Conservation (phyloP, 2,329 filamentous ascomycete genomes). For the Verruconis gallopava region DNA sequence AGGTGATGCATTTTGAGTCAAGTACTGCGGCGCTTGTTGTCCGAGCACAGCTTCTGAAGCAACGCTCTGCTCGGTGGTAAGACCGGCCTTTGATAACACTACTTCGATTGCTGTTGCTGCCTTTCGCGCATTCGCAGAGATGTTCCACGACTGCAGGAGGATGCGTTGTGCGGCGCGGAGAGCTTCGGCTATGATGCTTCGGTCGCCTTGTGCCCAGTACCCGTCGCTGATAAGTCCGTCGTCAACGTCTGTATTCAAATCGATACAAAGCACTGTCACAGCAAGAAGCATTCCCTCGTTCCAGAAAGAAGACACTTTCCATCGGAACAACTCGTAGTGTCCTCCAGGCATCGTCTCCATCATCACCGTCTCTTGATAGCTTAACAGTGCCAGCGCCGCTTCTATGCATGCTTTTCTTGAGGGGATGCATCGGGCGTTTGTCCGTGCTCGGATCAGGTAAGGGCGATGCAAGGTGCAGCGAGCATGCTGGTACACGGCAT, state of each 20-base stretch:
- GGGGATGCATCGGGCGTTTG: slow-evolving; percentile 22
- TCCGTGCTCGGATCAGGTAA: slow-evolving; percentile 32
- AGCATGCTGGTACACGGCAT: slow-evolving; percentile 39
- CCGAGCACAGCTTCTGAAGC: too few species aligned
- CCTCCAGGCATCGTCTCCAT: slow-evolving; percentile 30
- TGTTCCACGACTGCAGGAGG: neutral
- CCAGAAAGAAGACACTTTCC: slow-evolving; percentile 33
- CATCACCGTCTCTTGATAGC: slow-evolving; percentile 37
- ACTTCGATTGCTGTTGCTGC: neutral
- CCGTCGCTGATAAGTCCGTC: neutral
- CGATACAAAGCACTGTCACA: slow-evolving; percentile 35
- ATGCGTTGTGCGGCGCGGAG: neutral
- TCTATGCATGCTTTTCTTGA: slow-evolving; percentile 35
- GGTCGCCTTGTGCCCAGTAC: neutral
- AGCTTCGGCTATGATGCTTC: neutral
- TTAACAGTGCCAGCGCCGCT: slow-evolving; percentile 35
- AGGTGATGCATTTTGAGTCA: too few species aligned
- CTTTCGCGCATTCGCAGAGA: neutral
- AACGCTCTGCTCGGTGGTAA: neutral
- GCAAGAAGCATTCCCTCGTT: slow-evolving; percentile 37
- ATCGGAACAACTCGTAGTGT: slow-evolving; percentile 30
- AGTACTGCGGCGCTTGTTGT: too few species aligned
- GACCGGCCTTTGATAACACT: neutral
- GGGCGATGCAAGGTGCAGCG: slow-evolving; percentile 40
- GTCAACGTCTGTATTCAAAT: slow-evolving; percentile 18